A percentile compares a stretch with the other conserved stretches of the same genome.
Conservation (phyloP, 2,329 filamentous ascomycete genomes). For the Penicillium palitans region DNA sequence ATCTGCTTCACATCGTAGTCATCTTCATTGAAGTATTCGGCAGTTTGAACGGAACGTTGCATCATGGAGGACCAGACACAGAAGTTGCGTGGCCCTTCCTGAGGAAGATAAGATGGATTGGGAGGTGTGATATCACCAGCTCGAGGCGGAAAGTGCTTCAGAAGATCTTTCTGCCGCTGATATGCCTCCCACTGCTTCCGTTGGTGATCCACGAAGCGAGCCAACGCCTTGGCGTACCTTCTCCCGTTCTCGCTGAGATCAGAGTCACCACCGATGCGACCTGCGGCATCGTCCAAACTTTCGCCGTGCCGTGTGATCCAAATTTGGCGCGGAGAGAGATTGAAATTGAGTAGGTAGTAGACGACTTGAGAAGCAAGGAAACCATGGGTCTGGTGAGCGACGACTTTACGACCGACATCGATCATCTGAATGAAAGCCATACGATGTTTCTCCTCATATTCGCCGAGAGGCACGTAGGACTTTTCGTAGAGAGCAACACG, state of each 20-base stretch:
- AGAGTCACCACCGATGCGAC: slow-evolving; percentile 90
- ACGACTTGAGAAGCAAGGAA: slow-evolving; percentile 91
- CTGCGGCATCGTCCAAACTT: slow-evolving; percentile 80
- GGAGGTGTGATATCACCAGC: slow-evolving; percentile 92
- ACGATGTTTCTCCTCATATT: slow-evolving; percentile 85
- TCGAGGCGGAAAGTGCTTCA: slow-evolving; percentile 81
- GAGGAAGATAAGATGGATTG: slow-evolving; percentile 71
- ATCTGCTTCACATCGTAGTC: slow-evolving; percentile 96
- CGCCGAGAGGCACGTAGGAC: slow-evolving; percentile 85
- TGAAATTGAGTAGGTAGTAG: slow-evolving; percentile 95
- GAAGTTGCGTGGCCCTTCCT: slow-evolving; percentile 75
- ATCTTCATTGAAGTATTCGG: slow-evolving; percentile 89
- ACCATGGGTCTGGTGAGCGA: slow-evolving; percentile 85
- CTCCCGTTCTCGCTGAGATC: slow-evolving; percentile 77
- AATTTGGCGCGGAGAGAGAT: slow-evolving; percentile 89
- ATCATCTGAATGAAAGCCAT: slow-evolving; percentile 98
- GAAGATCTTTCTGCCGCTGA: slow-evolving; percentile 73
- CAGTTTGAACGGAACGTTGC: slow-evolving; percentile 82
- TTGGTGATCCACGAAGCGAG: slow-evolving; percentile 80
- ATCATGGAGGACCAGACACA: slow-evolving; percentile 99
- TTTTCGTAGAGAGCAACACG: slow-evolving; percentile 92
- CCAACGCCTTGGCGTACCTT: slow-evolving; percentile 74
- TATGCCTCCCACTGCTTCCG: slow-evolving; percentile 78
- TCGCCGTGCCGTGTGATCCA: slow-evolving; percentile 98
- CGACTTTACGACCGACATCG: slow-evolving; percentile 91